phyloP scores from a whole-genome alignment of 2,329 filamentous ascomycete genomes.

The Pseudogymnoascus sp. region DNA sequence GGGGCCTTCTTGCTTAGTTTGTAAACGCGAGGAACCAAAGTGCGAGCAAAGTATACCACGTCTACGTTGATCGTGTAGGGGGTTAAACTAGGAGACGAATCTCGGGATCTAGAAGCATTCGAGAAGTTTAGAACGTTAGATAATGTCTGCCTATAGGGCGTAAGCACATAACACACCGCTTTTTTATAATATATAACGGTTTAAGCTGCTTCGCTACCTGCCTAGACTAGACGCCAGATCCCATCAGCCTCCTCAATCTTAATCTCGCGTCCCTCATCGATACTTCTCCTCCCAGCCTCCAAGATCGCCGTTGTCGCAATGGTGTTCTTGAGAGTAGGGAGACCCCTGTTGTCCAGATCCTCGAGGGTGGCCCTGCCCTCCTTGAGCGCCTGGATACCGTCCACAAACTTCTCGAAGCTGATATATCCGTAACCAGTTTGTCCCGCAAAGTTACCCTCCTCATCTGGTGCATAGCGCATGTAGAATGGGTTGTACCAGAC shows the following conservation, averaged over 20 bases:
- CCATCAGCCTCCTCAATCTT: conserved; percentile 61
- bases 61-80: too few species aligned
- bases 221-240: conserved; percentile 54
- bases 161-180: too few species aligned
- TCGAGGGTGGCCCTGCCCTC: conserved; percentile 62
- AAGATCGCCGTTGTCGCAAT: conserved; percentile 87
- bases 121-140: too few species aligned
- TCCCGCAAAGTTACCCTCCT: conserved; percentile 88
- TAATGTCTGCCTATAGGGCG: too few species aligned
- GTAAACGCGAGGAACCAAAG: too few species aligned
- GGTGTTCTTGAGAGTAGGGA: conserved; percentile 83
- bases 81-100: too few species aligned
- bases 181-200: too few species aligned
- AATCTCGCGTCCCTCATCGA: conserved; percentile 74
- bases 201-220: not conserved
- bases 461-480: conserved; percentile 89
- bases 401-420: conserved; percentile 92
- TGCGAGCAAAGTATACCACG: too few species aligned
- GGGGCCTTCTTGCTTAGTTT: too few species aligned
- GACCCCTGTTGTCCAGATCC: conserved; percentile 67
- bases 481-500: conserved; percentile 93
- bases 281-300: conserved; percentile 73
- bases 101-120: too few species aligned
- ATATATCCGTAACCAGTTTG: conserved; percentile 91
- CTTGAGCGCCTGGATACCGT: conserved; percentile 73